These are phyloP conservation scores for Beauveria sp. DNA, from an alignment of 2,329 filamentous ascomycete genomes.

Conservation along the genomic window DNA sequence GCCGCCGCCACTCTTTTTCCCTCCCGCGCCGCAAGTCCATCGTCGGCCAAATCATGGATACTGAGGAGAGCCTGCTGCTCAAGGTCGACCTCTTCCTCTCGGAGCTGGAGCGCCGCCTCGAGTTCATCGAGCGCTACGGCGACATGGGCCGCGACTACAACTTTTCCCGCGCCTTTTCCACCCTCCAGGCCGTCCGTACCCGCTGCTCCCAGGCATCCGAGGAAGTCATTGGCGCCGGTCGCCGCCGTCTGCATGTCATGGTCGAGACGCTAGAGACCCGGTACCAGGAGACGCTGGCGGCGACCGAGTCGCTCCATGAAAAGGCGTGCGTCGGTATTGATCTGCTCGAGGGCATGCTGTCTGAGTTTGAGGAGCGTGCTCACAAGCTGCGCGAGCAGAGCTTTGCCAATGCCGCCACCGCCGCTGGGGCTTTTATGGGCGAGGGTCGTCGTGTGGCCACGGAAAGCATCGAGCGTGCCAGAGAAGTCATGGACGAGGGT, in stretches of 20 bases:
- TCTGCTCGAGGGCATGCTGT: conserved; percentile 75
- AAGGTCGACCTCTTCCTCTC: conserved; percentile 74
- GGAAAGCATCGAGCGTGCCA: conserved; percentile 65
- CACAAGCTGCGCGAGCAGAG: conserved; percentile 73
- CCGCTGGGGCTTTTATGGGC: conserved; percentile 65
- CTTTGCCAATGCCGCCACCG: conserved; percentile 56
- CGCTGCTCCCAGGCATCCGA: conserved; percentile 86
- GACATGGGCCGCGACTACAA: conserved; percentile 77
- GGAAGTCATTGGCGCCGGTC: conserved; percentile 80
- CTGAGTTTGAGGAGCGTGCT: conserved; percentile 76
- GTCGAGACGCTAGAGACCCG: conserved; percentile 85
- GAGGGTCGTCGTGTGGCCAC: conserved; percentile 76
- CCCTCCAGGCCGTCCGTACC: conserved; percentile 77
- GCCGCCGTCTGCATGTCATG: conserved; percentile 75
- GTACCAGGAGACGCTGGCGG: conserved; percentile 78
- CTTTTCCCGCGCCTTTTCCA: conserved; percentile 76
- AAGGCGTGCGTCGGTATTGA: conserved; percentile 85
- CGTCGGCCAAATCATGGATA: conserved; percentile 53
- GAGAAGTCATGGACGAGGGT: conserved; percentile 71
- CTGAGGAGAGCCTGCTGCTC: conserved; percentile 53
- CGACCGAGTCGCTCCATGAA: conserved; percentile 81
- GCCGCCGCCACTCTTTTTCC: conserved; percentile 49
- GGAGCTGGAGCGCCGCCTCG: conserved; percentile 78
- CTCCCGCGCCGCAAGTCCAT: conserved; percentile 50
- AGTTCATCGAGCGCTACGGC: conserved; percentile 81